phyloP scores from a whole-genome alignment of 108 stramenopile species.

The Epithemia pelagica region DNA sequence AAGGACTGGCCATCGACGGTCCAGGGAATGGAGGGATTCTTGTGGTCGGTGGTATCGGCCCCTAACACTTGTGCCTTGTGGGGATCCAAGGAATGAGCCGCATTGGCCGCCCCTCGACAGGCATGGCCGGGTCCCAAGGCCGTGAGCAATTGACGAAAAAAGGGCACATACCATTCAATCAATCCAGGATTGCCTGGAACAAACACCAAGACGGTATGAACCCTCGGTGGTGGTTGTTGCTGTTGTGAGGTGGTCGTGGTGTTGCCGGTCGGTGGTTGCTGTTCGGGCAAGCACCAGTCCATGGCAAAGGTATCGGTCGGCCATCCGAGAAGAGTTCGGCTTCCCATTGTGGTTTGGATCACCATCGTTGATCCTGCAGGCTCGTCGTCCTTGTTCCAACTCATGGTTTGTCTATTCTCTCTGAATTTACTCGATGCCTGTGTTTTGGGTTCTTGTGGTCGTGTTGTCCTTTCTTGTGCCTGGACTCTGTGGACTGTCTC shows the following conservation, averaged over 20 bases:
- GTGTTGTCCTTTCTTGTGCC: too few species aligned
- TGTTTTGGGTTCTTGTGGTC: too few species aligned
- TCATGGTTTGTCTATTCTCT: too few species aligned
- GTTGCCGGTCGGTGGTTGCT: neutral
- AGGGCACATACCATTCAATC: constrained; percentile 52
- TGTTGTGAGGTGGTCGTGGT: neutral
- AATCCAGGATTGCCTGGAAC: constrained; percentile 82
- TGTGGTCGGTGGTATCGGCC: neutral
- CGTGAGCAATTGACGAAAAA: constrained; percentile 30
- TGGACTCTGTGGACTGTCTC: too few species aligned
- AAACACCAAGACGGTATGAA: constrained; percentile 56
- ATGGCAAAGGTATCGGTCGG: constrained; percentile 54
- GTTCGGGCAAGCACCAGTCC: constrained; percentile 23
- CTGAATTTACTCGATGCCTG: too few species aligned
- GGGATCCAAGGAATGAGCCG: constrained; percentile 51
- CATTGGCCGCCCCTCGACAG: constrained; percentile 56
- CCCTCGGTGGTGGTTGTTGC: neutral
- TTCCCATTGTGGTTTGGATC: neutral
- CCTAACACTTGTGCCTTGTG: neutral
- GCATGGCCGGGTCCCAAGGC: constrained; percentile 51
- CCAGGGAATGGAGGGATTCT: constrained; percentile 40
- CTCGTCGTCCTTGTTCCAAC: too few species aligned
- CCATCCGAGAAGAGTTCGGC: constrained; percentile 41
- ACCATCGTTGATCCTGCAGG: too few species aligned
- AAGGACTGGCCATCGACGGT: constrained; percentile 69